These are phyloP conservation scores for Epicoccum nigrum DNA, from an alignment of 2,329 filamentous ascomycete genomes.

Conservation along the genomic window DNA sequence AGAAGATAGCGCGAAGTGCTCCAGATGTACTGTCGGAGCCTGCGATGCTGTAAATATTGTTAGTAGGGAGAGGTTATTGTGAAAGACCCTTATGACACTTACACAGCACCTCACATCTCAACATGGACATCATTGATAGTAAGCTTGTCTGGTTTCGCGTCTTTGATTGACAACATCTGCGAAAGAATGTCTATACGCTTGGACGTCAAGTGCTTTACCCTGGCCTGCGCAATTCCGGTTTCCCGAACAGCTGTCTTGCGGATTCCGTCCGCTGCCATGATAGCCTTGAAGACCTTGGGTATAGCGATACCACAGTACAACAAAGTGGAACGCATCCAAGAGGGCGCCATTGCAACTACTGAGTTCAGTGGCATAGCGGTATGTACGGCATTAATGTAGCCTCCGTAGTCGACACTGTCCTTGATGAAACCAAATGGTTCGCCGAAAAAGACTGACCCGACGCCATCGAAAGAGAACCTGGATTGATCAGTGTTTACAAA, in stretches of 20 bases:
- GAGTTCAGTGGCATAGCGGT: conserved; percentile 37
- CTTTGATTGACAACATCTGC: conserved; percentile 38
- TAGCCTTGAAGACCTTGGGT: conserved; percentile 32
- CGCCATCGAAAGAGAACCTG: conserved; percentile 23
- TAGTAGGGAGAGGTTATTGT: neutral
- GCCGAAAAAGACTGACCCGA: conserved; percentile 29
- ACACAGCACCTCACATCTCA: conserved; percentile 40
- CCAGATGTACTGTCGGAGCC: conserved; percentile 48
- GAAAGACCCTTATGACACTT: conserved; percentile 15
- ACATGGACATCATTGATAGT: conserved; percentile 34
- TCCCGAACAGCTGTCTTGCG: conserved; percentile 23
- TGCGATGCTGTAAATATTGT: conserved; percentile 34
- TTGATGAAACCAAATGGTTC: conserved; percentile 29
- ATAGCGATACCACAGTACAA: conserved; percentile 17
- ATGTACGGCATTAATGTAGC: conserved; percentile 40
- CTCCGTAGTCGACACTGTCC: conserved; percentile 27
- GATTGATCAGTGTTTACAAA: neutral
- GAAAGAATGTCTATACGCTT: conserved; percentile 39
- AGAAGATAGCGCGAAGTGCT: conserved; percentile 45
- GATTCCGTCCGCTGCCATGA: conserved; percentile 24
- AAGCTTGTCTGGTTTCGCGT: conserved; percentile 38
- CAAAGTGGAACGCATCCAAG: conserved; percentile 14
- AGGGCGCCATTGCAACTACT: conserved; percentile 16
- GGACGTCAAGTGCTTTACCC: conserved; percentile 16
- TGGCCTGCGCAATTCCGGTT: conserved; percentile 19